Percentiles rank a stretch among this genome's conserved stretches.
These are phyloP conservation scores for Angophora floribunda DNA, from an alignment of 345 rosid genomes.

Conservation along the genomic window DNA sequence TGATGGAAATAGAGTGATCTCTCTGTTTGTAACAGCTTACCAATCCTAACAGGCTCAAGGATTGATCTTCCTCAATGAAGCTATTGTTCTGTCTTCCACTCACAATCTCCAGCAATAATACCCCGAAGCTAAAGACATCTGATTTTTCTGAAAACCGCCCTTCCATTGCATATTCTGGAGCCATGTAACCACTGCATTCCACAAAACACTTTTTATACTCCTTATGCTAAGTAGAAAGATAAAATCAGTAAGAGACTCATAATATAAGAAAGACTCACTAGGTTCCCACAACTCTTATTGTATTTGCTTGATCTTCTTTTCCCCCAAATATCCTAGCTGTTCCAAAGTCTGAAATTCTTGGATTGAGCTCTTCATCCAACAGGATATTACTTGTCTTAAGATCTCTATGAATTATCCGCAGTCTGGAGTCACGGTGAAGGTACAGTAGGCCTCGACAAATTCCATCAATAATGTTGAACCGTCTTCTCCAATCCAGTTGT, in stretches of 20 bases:
- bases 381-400: constrained; percentile 31
- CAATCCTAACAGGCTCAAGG: constrained; percentile 21
- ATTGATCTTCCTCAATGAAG: constrained; percentile 9
- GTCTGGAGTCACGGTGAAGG: constrained; percentile 40
- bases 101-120: constrained; percentile 29
- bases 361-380: constrained; percentile 34
- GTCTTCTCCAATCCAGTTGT: constrained; percentile 24
- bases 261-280: constrained; percentile 10
- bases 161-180: constrained; percentile 35
- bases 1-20: background rate
- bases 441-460: constrained; percentile 34
- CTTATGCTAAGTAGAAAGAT: too few relatives aligned
- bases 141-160: constrained; percentile 4
- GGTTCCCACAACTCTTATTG: constrained; percentile 32
- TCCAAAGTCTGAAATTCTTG: constrained; percentile 39
- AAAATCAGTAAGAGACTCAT: background rate
- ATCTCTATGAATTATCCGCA: constrained; percentile 36
- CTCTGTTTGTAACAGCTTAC: constrained; percentile 5
- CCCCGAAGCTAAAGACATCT: constrained; percentile 35
- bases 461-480: constrained; percentile 30
- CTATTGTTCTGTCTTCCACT: constrained; percentile 26
- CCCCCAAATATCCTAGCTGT: constrained; percentile 26
- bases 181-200: constrained; percentile 34
- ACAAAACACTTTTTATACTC: background rate
- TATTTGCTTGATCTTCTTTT: constrained; percentile 26